Base-by-base conservation (phyloP, 2,329 filamentous ascomycete genomes). In the Mycocentrospora acerina region DNA sequence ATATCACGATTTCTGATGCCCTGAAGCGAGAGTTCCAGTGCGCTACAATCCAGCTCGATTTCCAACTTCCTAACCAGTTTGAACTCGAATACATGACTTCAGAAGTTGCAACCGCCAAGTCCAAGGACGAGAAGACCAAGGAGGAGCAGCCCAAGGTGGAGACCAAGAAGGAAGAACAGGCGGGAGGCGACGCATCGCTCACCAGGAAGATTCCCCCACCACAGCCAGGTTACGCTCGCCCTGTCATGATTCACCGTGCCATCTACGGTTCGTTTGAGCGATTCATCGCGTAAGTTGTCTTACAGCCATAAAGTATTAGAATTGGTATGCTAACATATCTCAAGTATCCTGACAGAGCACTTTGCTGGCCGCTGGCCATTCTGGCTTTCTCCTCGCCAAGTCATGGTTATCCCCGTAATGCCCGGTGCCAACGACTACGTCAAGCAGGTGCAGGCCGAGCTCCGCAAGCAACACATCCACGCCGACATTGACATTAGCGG, bases 1-100 rank as follows among this genome's bases (percentile, higher is more conserved):
- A 98, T 59, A 93, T 98, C 62, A 94, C 88, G 46, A 90, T 98
- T 60, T 85, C 83, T 35, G 91, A 96, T 69, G 88, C 88, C 30
- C 75, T 96, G 53, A 82, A 83, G 69, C 81, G 90, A 65, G 88
- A 90, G 44, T 87, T 83, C 74, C 87, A 95, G 70, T 94, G 88
- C 61, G 89, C 91, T 55, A 97, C 91, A 10, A 95, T 97, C 54
- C 91, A 97, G 72, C 81, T 95, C 37, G 89, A 95, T 66, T 95
- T 94, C 74, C 86, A 95, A 63, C 79, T 88, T 14, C 85, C 86
- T 2, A 76, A 85, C 57, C 90, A 90, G 68, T 96, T 96, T 71
- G 86, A 88, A 60, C 80, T 96, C 27, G 85, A 90, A 67, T 94
- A 90, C 66, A 83, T 88, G 73, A 89, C 86, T 8, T 82, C 84